These are phyloP conservation scores for Candida oleophila DNA, from an alignment of 805 yeast species.

Conservation along the genomic window DNA sequence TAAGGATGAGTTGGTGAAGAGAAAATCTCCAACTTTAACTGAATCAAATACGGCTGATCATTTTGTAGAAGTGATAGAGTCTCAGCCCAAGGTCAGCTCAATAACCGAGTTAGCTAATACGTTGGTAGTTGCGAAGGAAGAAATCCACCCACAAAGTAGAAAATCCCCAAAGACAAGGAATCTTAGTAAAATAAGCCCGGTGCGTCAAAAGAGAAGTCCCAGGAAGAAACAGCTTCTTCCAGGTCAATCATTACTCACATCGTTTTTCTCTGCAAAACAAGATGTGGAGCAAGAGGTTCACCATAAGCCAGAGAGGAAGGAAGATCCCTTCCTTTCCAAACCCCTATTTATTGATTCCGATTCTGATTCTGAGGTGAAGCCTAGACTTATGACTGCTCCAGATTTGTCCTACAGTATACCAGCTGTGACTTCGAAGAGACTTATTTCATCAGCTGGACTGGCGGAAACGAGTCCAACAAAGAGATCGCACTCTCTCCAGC, in stretches of 20 bases:
- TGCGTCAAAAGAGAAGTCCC: slow-evolving; percentile 2
- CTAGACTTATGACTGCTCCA: slow-evolving; percentile 1
- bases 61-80: no score
- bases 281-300: neutral
- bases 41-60: no score
- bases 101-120: no score
- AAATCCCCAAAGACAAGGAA: neutral
- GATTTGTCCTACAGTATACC: neutral
- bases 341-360: slow-evolving; percentile 3
- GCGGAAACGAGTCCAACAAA: slow-evolving; percentile 6
- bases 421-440: neutral
- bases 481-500: neutral
- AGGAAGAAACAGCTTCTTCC: slow-evolving; percentile 11
- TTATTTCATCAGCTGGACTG: slow-evolving; percentile 6
- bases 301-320: neutral
- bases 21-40: no score
- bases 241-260: slow-evolving; percentile 17
- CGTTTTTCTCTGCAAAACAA: slow-evolving; percentile 9
- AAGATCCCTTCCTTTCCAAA: neutral
- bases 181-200: neutral
- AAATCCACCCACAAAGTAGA: neutral
- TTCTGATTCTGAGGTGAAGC: neutral
- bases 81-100: no score
- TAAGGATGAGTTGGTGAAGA: no score
- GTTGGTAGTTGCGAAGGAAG: no score